A percentile compares a stretch with the other conserved stretches of the same genome.
Conservation (phyloP, 176 grass and related monocot genomes). For the Oryza australiensis region DNA sequence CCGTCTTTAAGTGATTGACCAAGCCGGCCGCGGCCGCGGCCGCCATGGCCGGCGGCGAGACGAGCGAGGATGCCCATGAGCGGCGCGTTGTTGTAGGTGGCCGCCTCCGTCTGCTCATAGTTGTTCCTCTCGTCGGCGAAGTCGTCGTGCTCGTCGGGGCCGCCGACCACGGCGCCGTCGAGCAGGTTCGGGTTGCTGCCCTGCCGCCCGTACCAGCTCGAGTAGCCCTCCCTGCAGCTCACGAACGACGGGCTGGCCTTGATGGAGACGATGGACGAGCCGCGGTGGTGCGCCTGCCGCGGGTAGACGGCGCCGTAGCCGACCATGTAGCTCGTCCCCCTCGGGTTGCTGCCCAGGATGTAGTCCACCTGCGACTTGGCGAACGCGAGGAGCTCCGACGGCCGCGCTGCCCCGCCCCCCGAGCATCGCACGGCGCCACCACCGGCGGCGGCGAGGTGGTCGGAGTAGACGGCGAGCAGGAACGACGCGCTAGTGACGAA, state of each 20-base stretch:
- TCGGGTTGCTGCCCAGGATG: conserved; percentile 75
- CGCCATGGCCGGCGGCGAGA: conserved; percentile 48
- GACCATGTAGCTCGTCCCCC: conserved; percentile 91
- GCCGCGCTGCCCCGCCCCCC: background rate
- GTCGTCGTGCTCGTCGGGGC: conserved; percentile 67
- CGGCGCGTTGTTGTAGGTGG: conserved; percentile 93
- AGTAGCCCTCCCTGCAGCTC: conserved; percentile 69
- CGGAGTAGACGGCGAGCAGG: conserved; percentile 69
- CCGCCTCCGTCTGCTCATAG: conserved; percentile 82
- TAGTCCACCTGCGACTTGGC: conserved; percentile 92
- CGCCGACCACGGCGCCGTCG: conserved; percentile 77
- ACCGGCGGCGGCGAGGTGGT: conserved; percentile 46
- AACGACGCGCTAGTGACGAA: conserved; percentile 81
- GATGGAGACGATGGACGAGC: conserved; percentile 71
- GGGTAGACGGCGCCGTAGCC: conserved; percentile 70
- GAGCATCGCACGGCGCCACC: conserved; percentile 35
- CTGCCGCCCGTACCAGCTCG: conserved; percentile 58
- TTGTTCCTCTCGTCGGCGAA: conserved; percentile 86
- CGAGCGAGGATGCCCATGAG: conserved; percentile 76
- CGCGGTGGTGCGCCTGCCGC: conserved; percentile 80
- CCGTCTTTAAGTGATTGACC: conserved; percentile 42
- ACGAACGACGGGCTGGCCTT: conserved; percentile 51
- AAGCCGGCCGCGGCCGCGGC: conserved; percentile 3
- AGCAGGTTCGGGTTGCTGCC: conserved; percentile 77
- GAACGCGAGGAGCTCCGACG: conserved; percentile 57